These are phyloP conservation scores for Tylopilus intermedius DNA, from an alignment of 768 basidiomycete genomes.

Conservation along the genomic window DNA sequence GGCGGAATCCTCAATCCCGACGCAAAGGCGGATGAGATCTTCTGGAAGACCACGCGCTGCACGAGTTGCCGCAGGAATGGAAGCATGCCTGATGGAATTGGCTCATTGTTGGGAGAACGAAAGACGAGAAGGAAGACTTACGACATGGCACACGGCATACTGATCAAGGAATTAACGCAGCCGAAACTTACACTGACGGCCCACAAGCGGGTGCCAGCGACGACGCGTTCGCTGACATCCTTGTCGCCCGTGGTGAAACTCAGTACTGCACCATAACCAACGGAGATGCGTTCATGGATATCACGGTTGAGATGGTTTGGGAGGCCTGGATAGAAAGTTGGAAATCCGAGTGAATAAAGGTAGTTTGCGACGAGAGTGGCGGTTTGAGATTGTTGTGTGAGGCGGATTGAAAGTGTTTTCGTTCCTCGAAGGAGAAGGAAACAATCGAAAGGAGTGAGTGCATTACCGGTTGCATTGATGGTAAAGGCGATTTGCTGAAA, in stretches of 20 bases:
- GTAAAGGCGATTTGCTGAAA: slow-evolving; percentile 79
- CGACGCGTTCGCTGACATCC: slow-evolving; percentile 83
- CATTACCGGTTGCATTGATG: slow-evolving; percentile 93
- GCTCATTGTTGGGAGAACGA: background rate
- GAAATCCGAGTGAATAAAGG: slow-evolving; percentile 80
- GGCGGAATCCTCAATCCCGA: slow-evolving; percentile 92
- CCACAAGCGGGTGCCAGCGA: slow-evolving; percentile 91
- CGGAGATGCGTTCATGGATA: slow-evolving; percentile 86
- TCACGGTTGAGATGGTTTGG: slow-evolving; percentile 75
- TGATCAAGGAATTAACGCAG: slow-evolving; percentile 95
- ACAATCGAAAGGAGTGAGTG: slow-evolving; percentile 89
- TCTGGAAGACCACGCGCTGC: slow-evolving; percentile 98
- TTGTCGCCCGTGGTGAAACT: slow-evolving; percentile 94
- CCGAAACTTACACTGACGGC: slow-evolving; percentile 98
- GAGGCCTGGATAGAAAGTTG: slow-evolving; percentile 89
- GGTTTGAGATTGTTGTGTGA: slow-evolving; percentile 88
- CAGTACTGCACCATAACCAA: slow-evolving; percentile 89
- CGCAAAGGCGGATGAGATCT: slow-evolving; percentile 94
- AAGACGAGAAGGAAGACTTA: slow-evolving; percentile 43
- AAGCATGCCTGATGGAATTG: slow-evolving; percentile 65
- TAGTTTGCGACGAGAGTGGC: slow-evolving; percentile 82
- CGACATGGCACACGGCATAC: slow-evolving; percentile 99
- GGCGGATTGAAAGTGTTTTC: slow-evolving; percentile 93
- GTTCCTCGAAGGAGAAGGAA: slow-evolving; percentile 94
- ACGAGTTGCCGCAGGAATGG: slow-evolving; percentile 92